phyloP scores from a whole-genome alignment of 148 eudicot genomes.

The Arctostaphylos glauca region DNA sequence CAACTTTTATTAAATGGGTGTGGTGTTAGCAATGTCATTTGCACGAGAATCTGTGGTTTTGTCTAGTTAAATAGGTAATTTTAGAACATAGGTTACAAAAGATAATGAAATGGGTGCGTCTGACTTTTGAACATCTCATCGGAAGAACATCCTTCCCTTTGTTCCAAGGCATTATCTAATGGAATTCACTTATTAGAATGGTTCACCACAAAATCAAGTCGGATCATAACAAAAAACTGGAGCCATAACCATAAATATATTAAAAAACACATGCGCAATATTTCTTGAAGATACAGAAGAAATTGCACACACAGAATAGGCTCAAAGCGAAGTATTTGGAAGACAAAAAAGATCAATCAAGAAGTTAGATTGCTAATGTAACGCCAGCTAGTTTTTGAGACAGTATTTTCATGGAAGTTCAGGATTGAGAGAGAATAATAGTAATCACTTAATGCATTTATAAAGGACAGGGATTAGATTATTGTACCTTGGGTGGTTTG shows the following conservation, averaged over 20 bases:
- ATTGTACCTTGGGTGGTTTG: slow-evolving; percentile 75
- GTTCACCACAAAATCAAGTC: not conserved
- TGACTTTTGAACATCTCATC: not conserved
- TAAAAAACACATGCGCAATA: not conserved
- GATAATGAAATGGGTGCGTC: not conserved
- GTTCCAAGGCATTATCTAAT: not conserved
- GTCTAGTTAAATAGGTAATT: not conserved
- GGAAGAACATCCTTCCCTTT: not conserved
- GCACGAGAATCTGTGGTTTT: not conserved
- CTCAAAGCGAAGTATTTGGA: not conserved
- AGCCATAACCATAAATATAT: not conserved
- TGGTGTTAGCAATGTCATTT: not conserved
- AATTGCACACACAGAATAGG: not conserved
- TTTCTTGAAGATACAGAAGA: not conserved
- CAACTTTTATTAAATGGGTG: not conserved
- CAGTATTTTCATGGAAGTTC: not conserved
- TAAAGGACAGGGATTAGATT: not conserved
- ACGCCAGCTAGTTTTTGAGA: not conserved
- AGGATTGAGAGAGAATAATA: not conserved
- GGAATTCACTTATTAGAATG: not conserved
- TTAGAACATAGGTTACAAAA: not conserved
- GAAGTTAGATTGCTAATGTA: not conserved
- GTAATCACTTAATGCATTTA: not conserved
- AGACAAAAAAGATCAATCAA: not conserved
- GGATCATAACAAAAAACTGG: not conserved